Base-by-base conservation (phyloP, 2,329 filamentous ascomycete species). In the Phialophora macrospora region DNA sequence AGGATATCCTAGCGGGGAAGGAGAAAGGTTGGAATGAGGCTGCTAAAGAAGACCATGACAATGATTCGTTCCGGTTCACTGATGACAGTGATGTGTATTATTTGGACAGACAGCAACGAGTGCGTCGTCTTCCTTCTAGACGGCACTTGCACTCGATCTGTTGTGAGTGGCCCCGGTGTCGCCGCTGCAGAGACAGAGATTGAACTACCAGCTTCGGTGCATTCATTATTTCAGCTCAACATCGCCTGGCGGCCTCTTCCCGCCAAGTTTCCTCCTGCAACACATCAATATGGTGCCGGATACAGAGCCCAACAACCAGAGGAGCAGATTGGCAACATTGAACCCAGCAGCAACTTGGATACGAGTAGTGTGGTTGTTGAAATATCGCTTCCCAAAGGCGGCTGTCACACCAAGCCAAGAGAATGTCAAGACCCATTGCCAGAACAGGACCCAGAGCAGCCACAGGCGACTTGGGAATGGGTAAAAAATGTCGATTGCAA, bases 371-470 rank as follows among this genome's bases (percentile, higher is more conserved):
- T 17, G 60, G 28, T 48, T 48, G 11, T 62, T n/a, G 26, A 62
- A 62, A 55, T 55, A 55, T 44, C 24, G 22, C 7, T 17, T 34
- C 12, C 60, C 24, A 48, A 62, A 62, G 22, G 38, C 32, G n/a
- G 60, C 49, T 28, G 34, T 55, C 17, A 62, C 60, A 5, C 60
- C 60, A 8, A 44, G 20, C 60, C 60, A 62, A 26, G 60, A 26
- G n/a, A 62, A 55, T 22, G 60, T 46, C 22, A 62, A 54, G 11
- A 62, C 52, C 60, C 60, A 62, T 34, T 62, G 51, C 60, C 60
- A 62, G 51, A 55, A 46, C 51, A 62, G 11, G 24, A 55, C 38
- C 22, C 22, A 62, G 2, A 62, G 60, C 4, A 62, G 60, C 60
- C 60, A 62, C 2, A 62, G 34, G 14, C 60, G 51, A 24, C 60